phyloP scores from a whole-genome alignment of 768 basidiomycete genomes.

The Suillus placidus region DNA sequence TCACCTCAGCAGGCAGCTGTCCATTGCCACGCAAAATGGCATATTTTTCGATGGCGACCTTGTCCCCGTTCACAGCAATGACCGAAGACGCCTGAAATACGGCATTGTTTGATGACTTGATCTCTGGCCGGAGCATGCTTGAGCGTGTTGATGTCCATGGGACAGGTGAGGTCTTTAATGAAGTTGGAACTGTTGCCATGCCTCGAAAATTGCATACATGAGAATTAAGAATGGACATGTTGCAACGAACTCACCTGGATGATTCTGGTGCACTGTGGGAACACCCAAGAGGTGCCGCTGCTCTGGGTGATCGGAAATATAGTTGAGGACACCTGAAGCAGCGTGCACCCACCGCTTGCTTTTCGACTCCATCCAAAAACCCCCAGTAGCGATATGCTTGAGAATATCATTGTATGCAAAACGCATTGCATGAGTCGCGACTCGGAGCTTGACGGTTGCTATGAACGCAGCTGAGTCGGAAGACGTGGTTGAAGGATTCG shows the following conservation, averaged over 20 bases:
- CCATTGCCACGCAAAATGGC: too few species aligned
- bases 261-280: neutral
- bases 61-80: conserved; percentile 2
- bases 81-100: conserved; percentile 5
- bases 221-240: neutral
- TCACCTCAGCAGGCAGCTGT: too few species aligned
- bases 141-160: conserved; percentile 10
- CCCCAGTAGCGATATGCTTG: conserved; percentile 23
- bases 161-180: neutral
- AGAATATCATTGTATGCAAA: conserved; percentile 15
- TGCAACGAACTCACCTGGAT: conserved; percentile 8
- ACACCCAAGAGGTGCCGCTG: conserved; percentile 11
- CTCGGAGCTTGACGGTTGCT: conserved; percentile 36
- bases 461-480: conserved; percentile 26
- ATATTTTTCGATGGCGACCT: too few species aligned
- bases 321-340: conserved; percentile 2
- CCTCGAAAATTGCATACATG: conserved; percentile 2
- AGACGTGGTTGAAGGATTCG: conserved; percentile 32
- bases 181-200: conserved; percentile 1
- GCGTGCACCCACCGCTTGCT: conserved; percentile 7
- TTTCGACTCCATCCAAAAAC: conserved; percentile 15
- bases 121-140: conserved; percentile 1
- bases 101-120: neutral
- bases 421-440: conserved; percentile 21
- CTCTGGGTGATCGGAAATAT: conserved; percentile 11